Percentiles rank a stretch among this genome's conserved stretches.
Evolutionary conservation across 2,329 filamentous ascomycete genomes (phyloP).

Genomic region (Drechslera avenae): DNA sequence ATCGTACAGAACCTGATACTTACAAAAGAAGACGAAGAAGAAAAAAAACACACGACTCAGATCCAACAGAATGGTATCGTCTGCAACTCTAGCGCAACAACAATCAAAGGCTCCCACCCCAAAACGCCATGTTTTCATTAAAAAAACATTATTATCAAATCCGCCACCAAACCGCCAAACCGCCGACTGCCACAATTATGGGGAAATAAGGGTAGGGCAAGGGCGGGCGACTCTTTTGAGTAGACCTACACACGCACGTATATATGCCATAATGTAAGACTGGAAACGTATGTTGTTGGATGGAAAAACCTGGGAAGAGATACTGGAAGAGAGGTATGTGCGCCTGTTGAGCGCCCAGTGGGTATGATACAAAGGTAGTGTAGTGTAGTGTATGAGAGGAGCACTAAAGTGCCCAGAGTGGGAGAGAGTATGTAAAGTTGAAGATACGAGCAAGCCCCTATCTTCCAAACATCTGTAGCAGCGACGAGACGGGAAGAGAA

Average conservation of each 20-base stretch:
- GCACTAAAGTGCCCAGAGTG: not conserved
- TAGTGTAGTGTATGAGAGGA: not conserved
- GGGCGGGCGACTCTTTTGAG: not conserved
- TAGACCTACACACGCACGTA: not conserved
- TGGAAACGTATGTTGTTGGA: not conserved
- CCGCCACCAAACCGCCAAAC: not conserved
- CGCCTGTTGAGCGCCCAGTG: conserved; percentile 2
- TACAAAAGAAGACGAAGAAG: too few species aligned
- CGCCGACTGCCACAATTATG: too few species aligned
- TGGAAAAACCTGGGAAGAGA: not conserved
- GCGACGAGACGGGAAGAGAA: conserved; percentile 11
- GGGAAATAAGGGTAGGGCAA: too few species aligned
- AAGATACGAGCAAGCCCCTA: not conserved
- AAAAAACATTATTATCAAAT: conserved; percentile 8
- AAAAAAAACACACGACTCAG: not conserved
- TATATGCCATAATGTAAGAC: conserved; percentile 4
- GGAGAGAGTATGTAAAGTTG: not conserved
- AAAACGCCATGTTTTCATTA: not conserved
- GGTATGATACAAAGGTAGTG: conserved; percentile 5
- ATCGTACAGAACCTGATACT: too few species aligned
- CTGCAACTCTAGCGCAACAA: not conserved
- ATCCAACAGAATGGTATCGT: conserved; percentile 2
- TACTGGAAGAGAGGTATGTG: conserved; percentile 4
- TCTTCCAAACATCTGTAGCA: not conserved
- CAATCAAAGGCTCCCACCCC: not conserved